Evolutionary conservation across 129 eudicot genomes (phyloP).

Genomic region (Chrysanthemum seticuspe): DNA sequence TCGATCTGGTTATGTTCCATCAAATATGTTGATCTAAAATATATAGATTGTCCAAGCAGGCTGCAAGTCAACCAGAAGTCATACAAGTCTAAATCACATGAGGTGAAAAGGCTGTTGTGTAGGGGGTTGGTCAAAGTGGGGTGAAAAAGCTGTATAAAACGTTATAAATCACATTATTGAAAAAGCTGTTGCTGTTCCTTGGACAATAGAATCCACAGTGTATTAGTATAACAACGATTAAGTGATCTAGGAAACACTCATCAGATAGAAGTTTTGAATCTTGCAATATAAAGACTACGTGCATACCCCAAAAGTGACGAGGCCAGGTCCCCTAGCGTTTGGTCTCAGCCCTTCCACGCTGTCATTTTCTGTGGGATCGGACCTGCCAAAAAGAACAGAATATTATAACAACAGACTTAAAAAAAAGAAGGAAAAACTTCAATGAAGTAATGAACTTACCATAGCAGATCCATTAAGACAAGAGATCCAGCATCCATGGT

Average conservation of each 20-base stretch:
- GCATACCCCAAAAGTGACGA: conserved; percentile 96
- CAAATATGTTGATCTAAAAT: too few relatives aligned
- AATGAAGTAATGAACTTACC: conserved; percentile 42
- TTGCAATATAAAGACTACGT: conserved; percentile 12
- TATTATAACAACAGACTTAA: neutral
- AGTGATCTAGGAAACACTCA: neutral
- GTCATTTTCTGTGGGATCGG: conserved; percentile 99
- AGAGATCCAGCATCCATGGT: conserved; percentile 99
- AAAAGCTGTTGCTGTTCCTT: neutral
- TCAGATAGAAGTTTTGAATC: neutral
- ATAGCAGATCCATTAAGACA: conserved; percentile 87
- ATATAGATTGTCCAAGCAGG: neutral
- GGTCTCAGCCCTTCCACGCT: conserved; percentile 96
- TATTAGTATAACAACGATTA: neutral
- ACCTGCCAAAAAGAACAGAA: conserved; percentile 48
- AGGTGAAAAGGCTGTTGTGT: too few relatives aligned
- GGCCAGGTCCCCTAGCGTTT: conserved; percentile 96
- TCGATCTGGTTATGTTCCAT: too few relatives aligned
- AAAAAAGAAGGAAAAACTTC: neutral
- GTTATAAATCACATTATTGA: neutral
- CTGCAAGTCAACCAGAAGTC: too few relatives aligned
- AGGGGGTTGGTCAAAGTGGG: too few relatives aligned
- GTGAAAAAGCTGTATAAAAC: too few relatives aligned
- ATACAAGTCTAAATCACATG: too few relatives aligned
- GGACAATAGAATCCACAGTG: neutral